Percentiles rank a stretch among this genome's conserved stretches.
These are phyloP conservation scores for Parafenestella ontariensis DNA, from an alignment of 2,329 filamentous ascomycete species.

Conservation along the genomic window DNA sequence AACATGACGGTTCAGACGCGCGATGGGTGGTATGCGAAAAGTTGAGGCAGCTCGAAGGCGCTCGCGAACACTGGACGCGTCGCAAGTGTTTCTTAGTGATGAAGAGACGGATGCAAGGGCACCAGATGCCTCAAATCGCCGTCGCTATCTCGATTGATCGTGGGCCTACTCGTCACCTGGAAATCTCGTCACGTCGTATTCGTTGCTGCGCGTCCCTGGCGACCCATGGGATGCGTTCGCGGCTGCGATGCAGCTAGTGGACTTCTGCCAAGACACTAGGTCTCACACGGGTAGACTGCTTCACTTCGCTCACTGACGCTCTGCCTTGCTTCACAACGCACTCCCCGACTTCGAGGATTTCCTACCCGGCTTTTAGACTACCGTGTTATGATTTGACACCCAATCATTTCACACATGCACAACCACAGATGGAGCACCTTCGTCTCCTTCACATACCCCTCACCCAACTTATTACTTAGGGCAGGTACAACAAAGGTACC, in stretches of 20 bases:
- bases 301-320: not conserved
- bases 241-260: conserved; percentile 23
- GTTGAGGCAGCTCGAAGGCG: conserved; percentile 37
- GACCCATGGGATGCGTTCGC: conserved; percentile 29
- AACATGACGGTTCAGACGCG: conserved; percentile 46
- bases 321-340: no score
- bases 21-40: conserved; percentile 26
- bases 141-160: conserved; percentile 7
- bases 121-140: conserved; percentile 4
- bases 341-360: no score
- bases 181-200: conserved; percentile 16
- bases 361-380: no score
- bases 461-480: no score
- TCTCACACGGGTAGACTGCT: not conserved
- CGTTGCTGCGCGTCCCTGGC: conserved; percentile 35
- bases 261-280: conserved; percentile 25
- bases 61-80: conserved; percentile 43
- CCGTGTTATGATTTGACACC: no score
- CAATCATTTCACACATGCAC: no score
- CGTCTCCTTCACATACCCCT: not conserved
- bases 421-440: not conserved
- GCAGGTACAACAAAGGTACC: no score
- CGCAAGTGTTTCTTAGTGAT: conserved; percentile 18
- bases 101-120: conserved; percentile 1
- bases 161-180: conserved; percentile 7